Base-by-base conservation (phyloP, 768 basidiomycete species). In the Termitomyces heimii region DNA sequence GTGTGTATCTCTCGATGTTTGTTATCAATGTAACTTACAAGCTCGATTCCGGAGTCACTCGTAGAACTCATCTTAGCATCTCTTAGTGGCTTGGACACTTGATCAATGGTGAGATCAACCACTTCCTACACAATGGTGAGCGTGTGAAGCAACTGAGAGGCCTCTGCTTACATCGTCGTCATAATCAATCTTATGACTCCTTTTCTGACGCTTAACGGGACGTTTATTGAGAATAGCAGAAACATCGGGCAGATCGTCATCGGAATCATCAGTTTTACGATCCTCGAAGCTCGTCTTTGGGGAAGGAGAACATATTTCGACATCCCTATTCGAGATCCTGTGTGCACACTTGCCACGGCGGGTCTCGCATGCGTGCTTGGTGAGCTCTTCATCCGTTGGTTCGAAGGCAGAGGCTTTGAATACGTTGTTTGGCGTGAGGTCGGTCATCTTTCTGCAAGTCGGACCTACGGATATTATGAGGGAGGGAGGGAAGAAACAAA, bases 331-430 rank as follows among this genome's bases (percentile, higher is more conserved):
- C 6, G 43, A 26, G 16, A 49, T 37, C 18, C 55, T 61, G 61
- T 54, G 57, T 48, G 49, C 66, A 60, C 52, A 31, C 4, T 66
- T 72, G 24, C 52, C 60, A 31, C 66, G 67, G 49, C 71, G 71
- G 59, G 66, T 73, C 8, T 67, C 66, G n/a, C 73, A 73, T 16
- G 70, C 68, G 20, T 78, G 72, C 5, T 71, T 65, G 14, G 67
- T 67, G 9, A 89, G 63, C 55, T 89, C 86, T 37, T 83, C 79
- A 3, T 77, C 77, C 0, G 81, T 75, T 0, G 90, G 88, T 63
- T 87, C 82, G 64, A 94, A 93, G 0, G 88, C 88, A 2, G 71
- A 67, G 1, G 83, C 76, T 45, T 75, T 76, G 78, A 88, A 94
- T 29, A 86, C 70, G 53, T 77, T 78, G 28, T 70, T 69, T 9